A percentile compares a stretch with the other conserved stretches of the same genome.
Evolutionary conservation across 805 yeast species (phyloP).

Genomic region (Isabelozyma heimii): DNA sequence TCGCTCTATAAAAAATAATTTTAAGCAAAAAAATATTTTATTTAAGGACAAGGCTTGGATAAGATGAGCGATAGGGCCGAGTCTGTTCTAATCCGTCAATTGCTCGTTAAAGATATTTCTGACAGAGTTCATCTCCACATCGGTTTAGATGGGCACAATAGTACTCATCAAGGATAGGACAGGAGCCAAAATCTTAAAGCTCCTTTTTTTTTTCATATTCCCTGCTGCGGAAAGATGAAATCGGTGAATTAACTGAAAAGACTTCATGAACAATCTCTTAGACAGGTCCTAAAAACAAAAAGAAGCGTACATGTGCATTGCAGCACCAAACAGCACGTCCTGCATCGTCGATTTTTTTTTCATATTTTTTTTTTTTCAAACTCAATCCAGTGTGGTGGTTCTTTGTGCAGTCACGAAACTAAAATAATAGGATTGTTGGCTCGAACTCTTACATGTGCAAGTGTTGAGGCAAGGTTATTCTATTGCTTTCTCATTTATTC

Average conservation of each 20-base stretch:
- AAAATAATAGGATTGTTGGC: background rate
- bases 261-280: background rate
- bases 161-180: too few species aligned
- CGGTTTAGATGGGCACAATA: too few species aligned
- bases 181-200: too few species aligned
- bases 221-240: background rate
- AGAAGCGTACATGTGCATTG: background rate
- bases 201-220: too few species aligned
- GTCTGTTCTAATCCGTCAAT: background rate
- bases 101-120: background rate
- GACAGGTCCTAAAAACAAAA: background rate
- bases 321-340: background rate
- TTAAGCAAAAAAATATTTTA: too few species aligned
- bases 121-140: background rate
- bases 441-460: background rate
- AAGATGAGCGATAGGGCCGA: background rate
- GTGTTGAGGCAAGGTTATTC: background rate
- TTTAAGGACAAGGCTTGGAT: background rate
- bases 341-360: background rate
- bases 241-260: background rate
- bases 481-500: background rate
- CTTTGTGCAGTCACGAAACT: background rate
- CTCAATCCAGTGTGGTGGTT: background rate
- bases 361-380: too few species aligned
- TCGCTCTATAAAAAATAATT: background rate